Percentiles rank a stretch among this genome's conserved stretches.
These are phyloP conservation scores for Starmera stellimalicola DNA, from an alignment of 1,139 yeast species.

Conservation along the genomic window DNA sequence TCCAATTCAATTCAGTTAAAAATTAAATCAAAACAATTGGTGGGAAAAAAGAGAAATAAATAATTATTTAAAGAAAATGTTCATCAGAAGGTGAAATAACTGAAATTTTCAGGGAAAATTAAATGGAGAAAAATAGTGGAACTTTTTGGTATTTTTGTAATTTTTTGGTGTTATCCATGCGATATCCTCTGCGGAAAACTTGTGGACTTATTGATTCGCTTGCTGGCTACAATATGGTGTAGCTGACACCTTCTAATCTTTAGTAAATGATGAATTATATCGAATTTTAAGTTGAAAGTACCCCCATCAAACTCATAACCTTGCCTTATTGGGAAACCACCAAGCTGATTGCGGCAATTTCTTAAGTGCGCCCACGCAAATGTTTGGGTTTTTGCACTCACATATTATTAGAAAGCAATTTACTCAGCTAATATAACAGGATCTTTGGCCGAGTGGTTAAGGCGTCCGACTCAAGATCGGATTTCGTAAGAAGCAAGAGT, in stretches of 20 bases:
- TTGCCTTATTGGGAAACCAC: neutral
- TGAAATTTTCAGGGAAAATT: too few relatives aligned
- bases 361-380: too few relatives aligned
- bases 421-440: neutral
- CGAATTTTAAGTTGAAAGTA: neutral
- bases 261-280: neutral
- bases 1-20: too few relatives aligned
- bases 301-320: neutral
- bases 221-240: neutral
- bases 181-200: too few relatives aligned
- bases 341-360: neutral
- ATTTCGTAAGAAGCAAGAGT: neutral
- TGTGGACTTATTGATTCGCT: too few relatives aligned
- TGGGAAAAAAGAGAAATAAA: neutral
- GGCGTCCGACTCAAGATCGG: constrained; percentile 1
- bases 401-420: neutral
- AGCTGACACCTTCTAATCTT: neutral
- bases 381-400: too few relatives aligned
- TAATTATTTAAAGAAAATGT: neutral
- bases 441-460: constrained; percentile 1
- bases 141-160: too few relatives aligned
- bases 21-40: too few relatives aligned
- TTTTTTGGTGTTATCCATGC: too few relatives aligned
- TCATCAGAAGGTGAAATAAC: neutral
- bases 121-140: too few relatives aligned